phyloP scores from a whole-genome alignment of 148 eudicot species.

The Fagopyrum esculentum region DNA sequence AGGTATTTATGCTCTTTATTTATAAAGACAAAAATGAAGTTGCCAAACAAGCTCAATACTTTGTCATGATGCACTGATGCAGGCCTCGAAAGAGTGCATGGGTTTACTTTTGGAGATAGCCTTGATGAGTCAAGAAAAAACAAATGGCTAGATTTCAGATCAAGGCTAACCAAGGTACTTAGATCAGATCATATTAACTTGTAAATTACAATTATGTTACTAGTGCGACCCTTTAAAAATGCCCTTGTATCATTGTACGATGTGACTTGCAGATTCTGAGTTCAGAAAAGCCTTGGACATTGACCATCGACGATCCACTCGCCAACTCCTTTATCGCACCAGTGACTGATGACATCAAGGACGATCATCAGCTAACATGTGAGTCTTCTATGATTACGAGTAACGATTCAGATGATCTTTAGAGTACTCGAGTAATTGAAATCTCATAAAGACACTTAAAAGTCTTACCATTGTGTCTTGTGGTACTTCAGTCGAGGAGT shows the following conservation, averaged over 20 bases:
- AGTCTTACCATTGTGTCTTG: background rate
- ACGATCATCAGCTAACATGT: slow-evolving; percentile 42
- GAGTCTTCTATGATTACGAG: background rate
- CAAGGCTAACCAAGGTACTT: slow-evolving; percentile 65
- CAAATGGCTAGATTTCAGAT: slow-evolving; percentile 73
- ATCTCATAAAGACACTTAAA: no score
- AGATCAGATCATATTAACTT: background rate
- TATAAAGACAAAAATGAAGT: slow-evolving; percentile 41
- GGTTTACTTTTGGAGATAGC: slow-evolving; percentile 92
- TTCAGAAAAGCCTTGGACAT: slow-evolving; percentile 80
- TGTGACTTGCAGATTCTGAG: slow-evolving; percentile 47
- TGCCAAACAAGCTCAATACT: background rate
- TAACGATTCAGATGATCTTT: no score
- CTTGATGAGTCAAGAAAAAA: slow-evolving; percentile 60
- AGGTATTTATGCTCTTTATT: background rate
- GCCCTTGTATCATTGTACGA: background rate
- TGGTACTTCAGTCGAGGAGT: slow-evolving; percentile 59
- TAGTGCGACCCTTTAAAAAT: no score
- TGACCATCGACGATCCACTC: slow-evolving; percentile 80
- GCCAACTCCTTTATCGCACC: slow-evolving; percentile 93
- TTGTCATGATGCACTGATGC: slow-evolving; percentile 32
- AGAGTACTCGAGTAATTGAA: no score
- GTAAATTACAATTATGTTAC: no score
- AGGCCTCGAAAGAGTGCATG: slow-evolving; percentile 91
- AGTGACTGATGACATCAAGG: slow-evolving; percentile 65